Evolutionary conservation across 805 yeast genomes (phyloP), one percentile per base, ranked within the genome.

Genomic region (Cyberlindnera xylosilytica): DNA sequence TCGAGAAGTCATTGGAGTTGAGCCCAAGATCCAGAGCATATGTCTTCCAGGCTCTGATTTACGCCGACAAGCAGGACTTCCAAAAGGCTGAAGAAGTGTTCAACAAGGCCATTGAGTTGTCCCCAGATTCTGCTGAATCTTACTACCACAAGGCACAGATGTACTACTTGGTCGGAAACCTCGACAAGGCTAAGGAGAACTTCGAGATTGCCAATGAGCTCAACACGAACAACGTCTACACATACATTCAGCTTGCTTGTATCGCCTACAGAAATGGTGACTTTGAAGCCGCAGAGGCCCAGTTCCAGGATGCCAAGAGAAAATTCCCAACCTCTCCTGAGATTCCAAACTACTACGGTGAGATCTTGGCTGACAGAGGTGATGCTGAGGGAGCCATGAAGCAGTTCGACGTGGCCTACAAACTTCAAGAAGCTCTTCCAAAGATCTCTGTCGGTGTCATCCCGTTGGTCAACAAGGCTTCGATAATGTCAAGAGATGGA

Each of bases 71-170:
- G 54, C 81, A 83, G 47, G 83, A 77, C 49, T 81, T 95, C 38
- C 68, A 70, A 38, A 67, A 68, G 41, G 90, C 86, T 63, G 81
- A 86, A 59, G 64, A 68, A 36, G 85, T 82, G 65, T 89, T 93
- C 58, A 77, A 78, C 39, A 68, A 72, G 41, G 98, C 97, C 17
- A 71, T 80, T 46, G 68, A 72, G 46, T 60, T 84, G 48, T 82
- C 87, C 58, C 79, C 91, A 38, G 68, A 76, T 19, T 78, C 81
- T 57, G 81, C 93, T 26, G 96, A 93, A 60, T 78, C 84, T 52
- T 87, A 82, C 72, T 93, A 93, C 73, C 99, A 93, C 69, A 81
- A 84, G 63, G 99, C 95, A 54, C 99, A 93, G 76, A 74, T 90
- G 61, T 78, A 76, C 64, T 91, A 90, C 69, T 70, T 93, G 57